Percentiles rank a stretch among this genome's conserved stretches.
These are phyloP conservation scores for Dryas octopetala DNA, from an alignment of 306 rosid genomes.

Conservation along the genomic window DNA sequence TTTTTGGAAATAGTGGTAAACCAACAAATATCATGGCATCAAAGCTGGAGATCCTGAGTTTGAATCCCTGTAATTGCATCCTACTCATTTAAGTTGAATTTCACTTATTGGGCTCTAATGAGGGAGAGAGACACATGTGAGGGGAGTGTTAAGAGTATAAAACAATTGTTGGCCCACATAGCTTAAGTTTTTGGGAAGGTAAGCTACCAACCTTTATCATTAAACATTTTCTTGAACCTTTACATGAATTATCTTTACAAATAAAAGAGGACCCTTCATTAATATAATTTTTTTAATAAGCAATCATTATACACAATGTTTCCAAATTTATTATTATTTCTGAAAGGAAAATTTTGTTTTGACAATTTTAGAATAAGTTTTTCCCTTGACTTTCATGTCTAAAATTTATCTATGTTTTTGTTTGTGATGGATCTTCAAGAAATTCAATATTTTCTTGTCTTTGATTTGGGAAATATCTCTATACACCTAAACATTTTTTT, in stretches of 20 bases:
- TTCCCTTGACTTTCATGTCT: neutral
- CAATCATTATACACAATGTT: neutral
- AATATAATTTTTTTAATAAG: too few species aligned
- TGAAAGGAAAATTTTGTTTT: neutral
- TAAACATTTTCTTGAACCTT: neutral
- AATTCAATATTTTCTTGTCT: neutral
- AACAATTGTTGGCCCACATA: too few species aligned
- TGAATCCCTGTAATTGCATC: too few species aligned
- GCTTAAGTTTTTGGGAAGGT: too few species aligned
- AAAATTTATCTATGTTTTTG: neutral
- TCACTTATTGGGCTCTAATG: too few species aligned
- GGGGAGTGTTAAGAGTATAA: too few species aligned
- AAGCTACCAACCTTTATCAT: too few species aligned
- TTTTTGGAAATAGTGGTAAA: neutral
- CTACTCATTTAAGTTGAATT: too few species aligned
- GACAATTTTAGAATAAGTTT: neutral
- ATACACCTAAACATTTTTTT: neutral
- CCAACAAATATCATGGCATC: too few species aligned
- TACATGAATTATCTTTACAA: neutral
- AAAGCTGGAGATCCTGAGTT: too few species aligned
- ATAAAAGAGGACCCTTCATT: neutral
- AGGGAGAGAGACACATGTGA: too few species aligned
- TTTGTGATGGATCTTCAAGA: neutral
- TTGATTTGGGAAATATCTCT: neutral
- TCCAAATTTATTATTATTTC: neutral